A percentile compares a stretch with the other conserved stretches of the same genome.
These are phyloP conservation scores for Thyridium curvatum DNA, from an alignment of 2,329 filamentous ascomycete species.

Conservation along the genomic window DNA sequence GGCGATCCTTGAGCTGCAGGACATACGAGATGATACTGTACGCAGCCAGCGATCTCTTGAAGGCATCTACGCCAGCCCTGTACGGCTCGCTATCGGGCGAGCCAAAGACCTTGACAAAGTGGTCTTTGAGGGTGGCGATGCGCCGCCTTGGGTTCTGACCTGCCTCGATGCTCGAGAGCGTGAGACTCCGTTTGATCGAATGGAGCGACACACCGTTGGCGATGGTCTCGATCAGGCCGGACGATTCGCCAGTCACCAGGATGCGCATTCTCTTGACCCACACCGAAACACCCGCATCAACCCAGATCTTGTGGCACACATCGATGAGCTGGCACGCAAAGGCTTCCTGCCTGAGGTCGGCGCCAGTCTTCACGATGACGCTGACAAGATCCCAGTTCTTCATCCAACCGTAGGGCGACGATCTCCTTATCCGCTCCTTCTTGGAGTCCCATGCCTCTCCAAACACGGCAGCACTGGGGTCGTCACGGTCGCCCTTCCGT, in stretches of 20 bases:
- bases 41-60: constrained; percentile 74
- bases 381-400: constrained; percentile 85
- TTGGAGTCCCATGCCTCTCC: constrained; percentile 82
- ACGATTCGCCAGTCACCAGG: constrained; percentile 77
- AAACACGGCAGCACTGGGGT: constrained; percentile 80
- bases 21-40: constrained; percentile 84
- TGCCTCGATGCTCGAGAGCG: constrained; percentile 65
- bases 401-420: constrained; percentile 82
- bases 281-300: constrained; percentile 67
- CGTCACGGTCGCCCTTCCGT: constrained; percentile 74
- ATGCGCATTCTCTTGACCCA: constrained; percentile 89
- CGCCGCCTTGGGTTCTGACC: constrained; percentile 68
- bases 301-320: constrained; percentile 77
- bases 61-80: constrained; percentile 67
- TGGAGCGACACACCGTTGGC: constrained; percentile 85
- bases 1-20: constrained; percentile 77
- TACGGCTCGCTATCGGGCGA: constrained; percentile 63
- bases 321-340: constrained; percentile 82
- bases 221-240: constrained; percentile 80
- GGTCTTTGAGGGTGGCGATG: constrained; percentile 74
- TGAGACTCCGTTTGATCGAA: constrained; percentile 76
- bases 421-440: constrained; percentile 75
- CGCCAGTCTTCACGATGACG: constrained; percentile 83
- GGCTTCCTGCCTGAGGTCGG: constrained; percentile 76
- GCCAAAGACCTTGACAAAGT: constrained; percentile 76